Evolutionary conservation across 768 basidiomycete species (phyloP).

Genomic region (Suillus alpinus): DNA sequence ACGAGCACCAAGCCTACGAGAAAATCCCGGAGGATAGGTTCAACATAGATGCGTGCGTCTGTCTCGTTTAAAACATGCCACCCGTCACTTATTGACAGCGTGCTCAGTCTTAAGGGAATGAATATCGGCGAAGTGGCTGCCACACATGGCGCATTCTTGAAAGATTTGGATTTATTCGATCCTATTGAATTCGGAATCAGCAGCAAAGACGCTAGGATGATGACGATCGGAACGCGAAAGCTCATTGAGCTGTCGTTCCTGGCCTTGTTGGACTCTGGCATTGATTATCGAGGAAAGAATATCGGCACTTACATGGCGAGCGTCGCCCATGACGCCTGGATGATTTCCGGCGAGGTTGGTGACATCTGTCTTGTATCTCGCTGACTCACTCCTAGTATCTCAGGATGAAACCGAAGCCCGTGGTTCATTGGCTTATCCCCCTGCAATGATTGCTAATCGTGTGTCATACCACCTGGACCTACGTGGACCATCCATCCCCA

Average conservation of each 20-base stretch:
- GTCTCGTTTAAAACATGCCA: background rate
- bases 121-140: background rate
- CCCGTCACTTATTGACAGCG: background rate
- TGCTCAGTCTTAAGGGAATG: background rate
- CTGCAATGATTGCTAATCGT: constrained; percentile 37
- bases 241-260: constrained; percentile 38
- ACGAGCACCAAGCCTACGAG: constrained; percentile 12
- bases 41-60: constrained; percentile 8
- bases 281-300: constrained; percentile 42
- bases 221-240: constrained; percentile 35
- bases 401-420: constrained; percentile 32
- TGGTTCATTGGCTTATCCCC: constrained; percentile 33
- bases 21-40: constrained; percentile 12
- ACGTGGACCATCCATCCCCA: constrained; percentile 46
- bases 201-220: constrained; percentile 26
- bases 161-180: constrained; percentile 32
- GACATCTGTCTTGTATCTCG: background rate
- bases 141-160: constrained; percentile 19
- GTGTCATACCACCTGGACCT: constrained; percentile 35
- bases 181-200: constrained; percentile 33
- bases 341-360: constrained; percentile 25
- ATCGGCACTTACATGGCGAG: constrained; percentile 43
- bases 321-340: constrained; percentile 22
- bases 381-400: background rate
- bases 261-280: constrained; percentile 46